Evolutionary conservation across 2,329 filamentous ascomycete species (phyloP), one percentile per base, ranked within the genome.

Genomic region (Monosporascus sp.): DNA sequence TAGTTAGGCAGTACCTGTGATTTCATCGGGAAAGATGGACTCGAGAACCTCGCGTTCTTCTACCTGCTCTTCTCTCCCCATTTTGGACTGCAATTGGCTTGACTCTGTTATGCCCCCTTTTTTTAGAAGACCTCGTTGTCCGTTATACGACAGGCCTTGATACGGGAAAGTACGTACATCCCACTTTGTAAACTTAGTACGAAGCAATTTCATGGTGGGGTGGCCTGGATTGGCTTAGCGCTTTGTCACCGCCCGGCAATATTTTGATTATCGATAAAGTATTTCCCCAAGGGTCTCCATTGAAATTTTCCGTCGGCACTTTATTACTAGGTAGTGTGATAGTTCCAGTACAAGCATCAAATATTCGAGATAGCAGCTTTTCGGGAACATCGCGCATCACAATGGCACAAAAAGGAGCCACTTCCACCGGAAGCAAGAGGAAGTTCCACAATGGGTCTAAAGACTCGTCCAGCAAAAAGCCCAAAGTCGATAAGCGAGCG

Each of bases 31-130:
- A 64, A 97, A 99, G 68, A 99, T 99, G 56, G 93, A 97, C 68
- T 96, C 91, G 69, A 99, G 90, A 64, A 99, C 93, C 73, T 99
- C 94, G 57, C 92, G 87, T 81, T 99, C 94, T 76, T 99, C 94
- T 61, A 86, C 76, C 72, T 99, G 94, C 56, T 99, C 94, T 79
- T 97, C 93, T 69, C 76, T 80, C 49, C 84, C 84, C 84, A 87
- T 86, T 7, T 57, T 75, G 61, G 49, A 45, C 6, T 50, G 38
- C 22, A 27, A 22, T 41, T 36, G 19, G 26, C n/a, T n/a, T 41
- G 22, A 8, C 4, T 34, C 31, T 34, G 31, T 14, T 34, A 34
- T 34, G 31, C 31, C 31, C 31, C 31, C 31, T 27, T 27, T 34
- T 11, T 34, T 14, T 14, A 34, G 31, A 14, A 3, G 31, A 34